Base-by-base conservation (phyloP, 2,329 filamentous ascomycete genomes). In the Fusarium sp. region DNA sequence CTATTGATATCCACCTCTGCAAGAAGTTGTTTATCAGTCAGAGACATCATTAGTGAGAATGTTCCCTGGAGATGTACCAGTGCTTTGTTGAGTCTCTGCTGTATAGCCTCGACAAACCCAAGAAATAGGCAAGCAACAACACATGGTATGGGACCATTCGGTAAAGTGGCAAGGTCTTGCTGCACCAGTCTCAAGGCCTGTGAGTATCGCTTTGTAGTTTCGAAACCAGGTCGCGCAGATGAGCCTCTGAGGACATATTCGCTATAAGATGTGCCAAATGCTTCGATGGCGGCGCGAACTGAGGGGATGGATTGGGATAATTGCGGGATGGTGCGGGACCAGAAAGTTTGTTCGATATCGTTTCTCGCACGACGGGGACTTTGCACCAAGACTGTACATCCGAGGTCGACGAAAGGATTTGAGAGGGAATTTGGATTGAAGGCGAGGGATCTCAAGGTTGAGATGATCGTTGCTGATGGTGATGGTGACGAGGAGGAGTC, bases 71-170 rank as follows among this genome's bases (percentile, higher is more conserved):
- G 61, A n/a, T 75, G 71, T 7, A 68, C 14, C 1, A 66, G 60
- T 0, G 71, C 68, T 0, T 58, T 62, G 3, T 68, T 61, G 5
- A 75, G 20, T 8, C 60, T 53, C 27, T 74, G 71, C 7, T 72
- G 68, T 7, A 75, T 6, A 4, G 49, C 58, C 17, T 75, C 73
- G 0, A 60, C 22, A 14, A 63, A 55, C 3, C 61, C 65, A 1
- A 75, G 71, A 4, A 75, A 72, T 0, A 75, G 25, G 11, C 73
- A 75, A 9, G 73, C 73, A 4, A 75, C 62, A 5, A 74, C 61
- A 11, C 68, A 74, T 3, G 73, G 60, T 4, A 74, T n/a, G 0
- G 60, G 55, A 0, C 69, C 63, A n/a, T 71, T 25, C 15, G 63
- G 68, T 4, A 63, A 1, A 2, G 71, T 70, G 2, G 18, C 35